Conservation (phyloP, 176 grass and related monocot genomes). For the Phyllostachys edulis region DNA sequence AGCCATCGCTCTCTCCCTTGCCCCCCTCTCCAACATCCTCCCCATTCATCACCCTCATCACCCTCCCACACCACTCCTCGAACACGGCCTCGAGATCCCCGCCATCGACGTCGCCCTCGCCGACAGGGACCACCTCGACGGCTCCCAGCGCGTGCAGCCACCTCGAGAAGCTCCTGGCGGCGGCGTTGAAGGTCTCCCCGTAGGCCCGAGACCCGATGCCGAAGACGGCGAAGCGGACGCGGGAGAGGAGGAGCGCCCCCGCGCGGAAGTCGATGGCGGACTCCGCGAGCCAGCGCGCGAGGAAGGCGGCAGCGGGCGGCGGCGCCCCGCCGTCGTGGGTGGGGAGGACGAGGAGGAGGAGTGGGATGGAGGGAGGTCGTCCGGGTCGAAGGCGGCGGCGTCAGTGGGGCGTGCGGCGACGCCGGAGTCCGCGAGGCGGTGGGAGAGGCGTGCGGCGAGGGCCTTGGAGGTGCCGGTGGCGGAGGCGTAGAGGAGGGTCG, state of each 20-base stretch:
- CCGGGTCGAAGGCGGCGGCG: constrained; percentile 49
- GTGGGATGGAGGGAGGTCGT: constrained; percentile 8
- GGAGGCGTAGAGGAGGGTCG: constrained; percentile 69
- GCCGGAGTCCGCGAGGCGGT: constrained; percentile 30
- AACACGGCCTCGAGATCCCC: constrained; percentile 58
- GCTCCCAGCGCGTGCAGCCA: constrained; percentile 83
- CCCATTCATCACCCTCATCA: constrained; percentile 62
- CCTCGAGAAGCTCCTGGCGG: constrained; percentile 72
- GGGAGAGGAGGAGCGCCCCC: constrained; percentile 63
- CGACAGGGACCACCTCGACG: constrained; percentile 54
- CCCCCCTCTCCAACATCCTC: constrained; percentile 35
- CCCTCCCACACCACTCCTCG: constrained; percentile 61
- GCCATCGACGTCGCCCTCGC: constrained; percentile 75
- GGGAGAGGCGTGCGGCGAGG: constrained; percentile 56
- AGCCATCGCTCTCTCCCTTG: constrained; percentile 29
- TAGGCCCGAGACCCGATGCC: constrained; percentile 72
- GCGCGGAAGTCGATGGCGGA: constrained; percentile 66
- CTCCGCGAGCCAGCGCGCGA: constrained; percentile 64
- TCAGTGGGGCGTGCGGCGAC: constrained; percentile 44
- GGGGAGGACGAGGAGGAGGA: constrained; percentile 62
- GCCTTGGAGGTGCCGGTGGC: constrained; percentile 65
- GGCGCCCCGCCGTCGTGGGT: constrained; percentile 71
- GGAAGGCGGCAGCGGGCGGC: constrained; percentile 52
- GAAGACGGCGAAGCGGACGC: constrained; percentile 71
- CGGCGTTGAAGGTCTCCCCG: constrained; percentile 63